phyloP scores from a whole-genome alignment of 306 rosid genomes.

The Quercus rubra region DNA sequence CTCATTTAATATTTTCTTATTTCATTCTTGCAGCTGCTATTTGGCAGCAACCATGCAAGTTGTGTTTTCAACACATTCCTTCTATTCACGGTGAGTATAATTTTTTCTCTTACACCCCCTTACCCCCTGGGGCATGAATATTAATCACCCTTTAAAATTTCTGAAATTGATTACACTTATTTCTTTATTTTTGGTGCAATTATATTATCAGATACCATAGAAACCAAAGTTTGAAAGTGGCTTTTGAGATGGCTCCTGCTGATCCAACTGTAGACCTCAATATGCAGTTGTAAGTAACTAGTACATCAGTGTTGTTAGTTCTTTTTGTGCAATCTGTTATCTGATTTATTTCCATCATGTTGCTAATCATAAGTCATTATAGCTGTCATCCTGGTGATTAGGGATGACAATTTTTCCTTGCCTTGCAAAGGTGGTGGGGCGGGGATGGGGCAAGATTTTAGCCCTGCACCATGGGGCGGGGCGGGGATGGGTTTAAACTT shows the following conservation, averaged over 20 bases:
- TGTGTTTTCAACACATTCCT: slow-evolving; percentile 68
- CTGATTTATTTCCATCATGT: slow-evolving; percentile 2
- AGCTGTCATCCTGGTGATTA: neutral
- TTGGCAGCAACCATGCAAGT: slow-evolving; percentile 96
- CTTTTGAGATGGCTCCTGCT: slow-evolving; percentile 75
- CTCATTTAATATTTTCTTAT: neutral
- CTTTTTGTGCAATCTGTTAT: neutral
- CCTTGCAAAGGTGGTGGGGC: no score
- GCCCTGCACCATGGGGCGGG: no score
- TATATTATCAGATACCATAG: slow-evolving; percentile 49
- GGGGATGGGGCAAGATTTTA: no score
- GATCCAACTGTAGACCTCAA: slow-evolving; percentile 94
- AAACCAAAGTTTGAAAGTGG: slow-evolving; percentile 50
- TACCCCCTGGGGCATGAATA: neutral
- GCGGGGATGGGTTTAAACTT: no score
- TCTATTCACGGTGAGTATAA: slow-evolving; percentile 52
- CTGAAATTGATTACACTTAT: slow-evolving; percentile 10
- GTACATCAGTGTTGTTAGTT: neutral
- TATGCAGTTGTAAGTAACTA: slow-evolving; percentile 64
- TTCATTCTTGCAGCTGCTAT: slow-evolving; percentile 78
- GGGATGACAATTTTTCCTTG: no score
- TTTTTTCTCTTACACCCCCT: neutral
- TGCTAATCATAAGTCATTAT: neutral
- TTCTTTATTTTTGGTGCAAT: neutral
- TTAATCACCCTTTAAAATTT: neutral